Base-by-base conservation (phyloP, 805 yeast genomes). In the Saccharomycopsis capsularis region DNA sequence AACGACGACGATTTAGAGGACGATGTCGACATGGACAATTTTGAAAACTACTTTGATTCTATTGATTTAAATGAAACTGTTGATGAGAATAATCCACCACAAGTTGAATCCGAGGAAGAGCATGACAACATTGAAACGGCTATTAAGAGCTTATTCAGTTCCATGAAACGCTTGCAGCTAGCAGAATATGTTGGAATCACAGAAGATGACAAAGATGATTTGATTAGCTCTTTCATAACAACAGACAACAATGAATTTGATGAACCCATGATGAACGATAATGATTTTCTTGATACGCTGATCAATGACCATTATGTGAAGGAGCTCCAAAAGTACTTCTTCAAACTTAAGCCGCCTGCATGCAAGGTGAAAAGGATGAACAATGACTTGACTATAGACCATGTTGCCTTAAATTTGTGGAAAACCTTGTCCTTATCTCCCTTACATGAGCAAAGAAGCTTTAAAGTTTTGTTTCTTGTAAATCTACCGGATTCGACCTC, bases 361-460 rank as follows among this genome's bases (percentile, higher is more conserved):
- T 43, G 70, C 16, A 67, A 60, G 37, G 63, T 68, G 3, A 65
- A 60, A 48, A 55, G 74, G 19, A 47, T 64, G 44, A 66, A 70
- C 42, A 67, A 71, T 44, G 67, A 60, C 25, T 65, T 69, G 50
- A 73, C 68, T 30, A 68, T 74, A 38, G 78, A 72, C 59, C 71
- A 71, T 56, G 66, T 71, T 29, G 78, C 76, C 42, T 61, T 74
- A 16, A 62, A 64, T 51, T 75, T 74, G 57, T 82, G 82, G 89
- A 78, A 69, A 56, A 64, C 71, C 40, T 59, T 85, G 56, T 75
- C 77, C 50, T 69, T 84, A 44, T 71, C 73, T 40, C 86, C 91
- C 0, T 56, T 74, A 5, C 60, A 62, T 22, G 73, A 71, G 1
- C 62, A 66, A 1, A 81, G 82, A 53, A 67, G 75, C 50, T 74